phyloP scores from a whole-genome alignment of 208 protist genomes.

The Trypanosoma scelopori region DNA sequence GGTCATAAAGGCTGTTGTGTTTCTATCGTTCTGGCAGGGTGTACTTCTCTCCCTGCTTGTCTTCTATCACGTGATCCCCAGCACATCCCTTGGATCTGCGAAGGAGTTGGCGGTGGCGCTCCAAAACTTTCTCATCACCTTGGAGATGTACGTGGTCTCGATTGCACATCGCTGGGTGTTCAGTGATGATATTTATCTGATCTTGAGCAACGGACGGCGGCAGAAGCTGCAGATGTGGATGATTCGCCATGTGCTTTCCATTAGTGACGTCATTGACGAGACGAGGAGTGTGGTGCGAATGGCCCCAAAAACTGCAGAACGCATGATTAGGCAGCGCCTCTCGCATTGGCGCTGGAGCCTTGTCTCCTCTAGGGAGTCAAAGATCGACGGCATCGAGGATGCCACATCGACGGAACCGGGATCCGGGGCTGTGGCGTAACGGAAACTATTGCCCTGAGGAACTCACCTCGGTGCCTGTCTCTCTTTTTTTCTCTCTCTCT shows the following conservation, averaged over 20 bases:
- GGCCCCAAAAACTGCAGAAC: constrained; percentile 10
- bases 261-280: constrained; percentile 22
- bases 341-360: not conserved
- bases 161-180: constrained; percentile 38
- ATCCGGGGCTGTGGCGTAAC: no score
- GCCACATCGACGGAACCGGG: no score
- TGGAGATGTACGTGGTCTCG: constrained; percentile 45
- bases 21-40: constrained; percentile 49
- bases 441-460: no score
- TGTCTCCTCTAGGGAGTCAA: not conserved
- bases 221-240: constrained; percentile 9
- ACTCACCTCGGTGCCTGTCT: constrained; percentile 6
- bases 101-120: constrained; percentile 29
- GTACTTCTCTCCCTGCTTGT: constrained; percentile 31
- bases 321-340: constrained; percentile 4
- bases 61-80: constrained; percentile 25
- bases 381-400: not conserved
- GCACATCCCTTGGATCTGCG: constrained; percentile 6
- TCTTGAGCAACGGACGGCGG: constrained; percentile 3
- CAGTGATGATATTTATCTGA: constrained; percentile 30
- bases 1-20: constrained; percentile 45
- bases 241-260: constrained; percentile 18
- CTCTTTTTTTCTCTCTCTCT: no score
- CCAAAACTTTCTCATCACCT: constrained; percentile 49
- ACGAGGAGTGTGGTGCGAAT: constrained; percentile 16